Evolutionary conservation across 345 rosid genomes (phyloP).

Genomic region (Brassica cretica): DNA sequence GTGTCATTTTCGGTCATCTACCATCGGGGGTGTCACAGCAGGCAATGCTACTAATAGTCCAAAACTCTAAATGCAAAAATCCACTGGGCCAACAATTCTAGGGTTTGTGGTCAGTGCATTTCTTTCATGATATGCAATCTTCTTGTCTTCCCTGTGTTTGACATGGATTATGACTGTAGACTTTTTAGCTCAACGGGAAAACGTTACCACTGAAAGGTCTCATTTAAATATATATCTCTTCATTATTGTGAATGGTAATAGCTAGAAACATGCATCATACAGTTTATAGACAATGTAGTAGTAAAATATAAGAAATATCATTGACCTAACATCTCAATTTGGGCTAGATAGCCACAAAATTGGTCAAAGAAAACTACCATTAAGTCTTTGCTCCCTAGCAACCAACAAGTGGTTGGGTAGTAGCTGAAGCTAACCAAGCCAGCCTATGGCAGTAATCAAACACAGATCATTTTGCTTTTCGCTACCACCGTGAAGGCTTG

Average conservation of each 20-base stretch:
- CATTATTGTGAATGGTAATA: neutral
- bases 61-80: neutral
- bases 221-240: neutral
- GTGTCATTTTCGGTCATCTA: no score
- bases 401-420: slow-evolving; percentile 11
- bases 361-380: neutral
- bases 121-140: neutral
- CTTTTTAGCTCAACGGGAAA: neutral
- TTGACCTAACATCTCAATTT: neutral
- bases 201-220: neutral
- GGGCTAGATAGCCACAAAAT: neutral
- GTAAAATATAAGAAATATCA: neutral
- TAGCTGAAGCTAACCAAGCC: slow-evolving; percentile 15
- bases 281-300: neutral
- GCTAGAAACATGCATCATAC: neutral
- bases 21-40: no score
- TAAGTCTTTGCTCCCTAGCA: slow-evolving; percentile 7
- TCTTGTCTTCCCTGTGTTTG: neutral
- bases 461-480: slow-evolving; percentile 10
- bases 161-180: neutral
- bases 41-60: neutral
- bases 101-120: neutral
- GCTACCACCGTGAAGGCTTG: neutral
- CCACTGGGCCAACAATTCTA: neutral
- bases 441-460: neutral